Evolutionary conservation across 495 filamentous ascomycete genomes (phyloP).

Genomic region (Tuber microsphaerosporum): DNA sequence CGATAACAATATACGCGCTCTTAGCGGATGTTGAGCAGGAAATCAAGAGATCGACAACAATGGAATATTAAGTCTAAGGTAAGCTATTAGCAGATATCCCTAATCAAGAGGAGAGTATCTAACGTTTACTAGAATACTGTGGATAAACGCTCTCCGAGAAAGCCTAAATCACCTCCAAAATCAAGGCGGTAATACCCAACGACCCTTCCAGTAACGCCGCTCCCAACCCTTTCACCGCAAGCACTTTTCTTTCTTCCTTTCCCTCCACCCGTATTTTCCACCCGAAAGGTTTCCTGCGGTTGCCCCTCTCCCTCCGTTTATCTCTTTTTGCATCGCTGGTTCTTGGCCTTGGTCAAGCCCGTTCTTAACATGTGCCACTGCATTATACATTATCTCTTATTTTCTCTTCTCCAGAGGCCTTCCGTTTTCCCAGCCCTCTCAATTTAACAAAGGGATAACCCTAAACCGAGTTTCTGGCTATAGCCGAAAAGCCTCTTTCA

Average conservation of each 20-base stretch:
- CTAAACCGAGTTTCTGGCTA: background rate
- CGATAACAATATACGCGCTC: slow-evolving; percentile 52
- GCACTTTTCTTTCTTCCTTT: slow-evolving; percentile 1
- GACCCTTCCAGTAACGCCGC: background rate
- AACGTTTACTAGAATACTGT: background rate
- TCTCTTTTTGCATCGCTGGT: background rate
- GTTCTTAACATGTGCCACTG: background rate
- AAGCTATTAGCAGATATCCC: background rate
- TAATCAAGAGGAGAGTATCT: background rate
- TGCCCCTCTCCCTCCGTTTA: background rate
- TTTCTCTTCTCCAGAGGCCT: background rate
- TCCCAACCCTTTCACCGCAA: background rate
- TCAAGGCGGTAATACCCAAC: background rate
- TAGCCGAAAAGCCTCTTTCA: background rate
- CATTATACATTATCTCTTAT: background rate
- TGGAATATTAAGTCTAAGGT: slow-evolving; percentile 6
- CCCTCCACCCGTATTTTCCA: background rate
- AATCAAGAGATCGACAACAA: slow-evolving; percentile 41
- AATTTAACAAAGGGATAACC: background rate
- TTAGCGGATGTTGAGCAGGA: slow-evolving; percentile 56
- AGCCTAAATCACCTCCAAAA: background rate
- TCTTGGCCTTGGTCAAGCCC: background rate
- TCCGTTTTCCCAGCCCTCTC: background rate
- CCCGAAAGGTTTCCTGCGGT: background rate
- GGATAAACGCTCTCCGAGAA: background rate